Evolutionary conservation across 129 eudicot species (phyloP).

Genomic region (Apium graveolens): DNA sequence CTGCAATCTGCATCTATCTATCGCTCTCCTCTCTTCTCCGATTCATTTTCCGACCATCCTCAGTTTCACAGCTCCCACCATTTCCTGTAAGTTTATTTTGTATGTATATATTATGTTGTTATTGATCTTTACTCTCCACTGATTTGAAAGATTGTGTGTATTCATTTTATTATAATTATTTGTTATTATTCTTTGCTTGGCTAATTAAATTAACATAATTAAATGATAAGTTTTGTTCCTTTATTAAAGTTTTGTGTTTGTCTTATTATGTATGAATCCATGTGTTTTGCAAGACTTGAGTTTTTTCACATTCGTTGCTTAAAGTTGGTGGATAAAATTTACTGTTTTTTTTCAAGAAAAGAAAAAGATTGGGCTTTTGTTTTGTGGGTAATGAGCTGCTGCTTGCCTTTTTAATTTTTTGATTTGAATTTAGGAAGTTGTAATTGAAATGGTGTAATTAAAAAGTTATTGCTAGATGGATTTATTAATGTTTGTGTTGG

Average conservation of each 20-base stretch:
- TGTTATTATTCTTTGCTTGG: background rate
- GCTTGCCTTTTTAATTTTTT: too few species aligned
- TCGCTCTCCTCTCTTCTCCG: background rate
- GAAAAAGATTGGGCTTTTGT: too few species aligned
- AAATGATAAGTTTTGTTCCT: too few species aligned
- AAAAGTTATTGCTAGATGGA: background rate
- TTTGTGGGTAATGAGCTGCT: too few species aligned
- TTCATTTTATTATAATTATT: background rate
- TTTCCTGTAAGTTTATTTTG: background rate
- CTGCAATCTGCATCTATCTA: background rate
- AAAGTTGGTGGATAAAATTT: background rate
- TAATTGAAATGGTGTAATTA: background rate
- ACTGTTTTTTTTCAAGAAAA: too few species aligned
- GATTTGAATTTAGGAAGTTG: background rate
- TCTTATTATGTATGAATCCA: background rate
- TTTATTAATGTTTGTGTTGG: background rate
- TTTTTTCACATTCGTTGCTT: background rate
- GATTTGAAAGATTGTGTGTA: background rate
- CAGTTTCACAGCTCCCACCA: background rate
- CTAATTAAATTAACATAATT: background rate
- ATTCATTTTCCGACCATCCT: background rate
- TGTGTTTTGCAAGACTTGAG: background rate
- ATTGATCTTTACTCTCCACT: background rate
- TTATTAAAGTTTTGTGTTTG: background rate
- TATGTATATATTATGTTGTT: background rate